Base-by-base conservation (phyloP, 129 eudicot species). In the Helianthus tuberosus region DNA sequence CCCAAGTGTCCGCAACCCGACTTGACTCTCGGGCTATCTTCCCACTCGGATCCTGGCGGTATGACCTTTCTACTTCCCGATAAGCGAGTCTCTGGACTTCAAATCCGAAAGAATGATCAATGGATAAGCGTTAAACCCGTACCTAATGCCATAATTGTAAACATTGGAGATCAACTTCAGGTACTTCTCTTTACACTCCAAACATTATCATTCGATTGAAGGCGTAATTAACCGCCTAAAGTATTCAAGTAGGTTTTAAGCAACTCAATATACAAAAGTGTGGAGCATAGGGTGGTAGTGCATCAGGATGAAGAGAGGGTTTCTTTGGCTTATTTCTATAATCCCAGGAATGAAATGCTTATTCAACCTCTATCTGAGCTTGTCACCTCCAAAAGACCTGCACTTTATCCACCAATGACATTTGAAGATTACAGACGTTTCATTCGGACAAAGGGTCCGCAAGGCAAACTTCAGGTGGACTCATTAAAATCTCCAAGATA, bases 41-140 rank as follows among this genome's bases (percentile, higher is more conserved):
- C 96, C 5, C 97, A 91, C 71, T 91, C 92, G 65, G 97, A 91
- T 47, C 97, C 97, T n/a, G 97, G 97, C 59, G 97, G 97, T 13
- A 44, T 91, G 76, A 84, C 96, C 55, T 53, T 91, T 66, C 79
- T 91, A 44, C 83, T 91, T 4, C 96, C 97, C 1, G 97, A 91
- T 68, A 68, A 75, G 27, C 76, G 83, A 7, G 97, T 91, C n/a
- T 53, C 75, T 0, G 96, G 97, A 32, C 90, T 91, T 17, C 97
- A 91, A 73, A 87, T 91, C 47, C 84, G 84, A 1, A 77, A 75
- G 58, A 72, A 68, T 49, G 69, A 76, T 20, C 75, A 48, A 1
- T 91, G 97, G 97, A 72, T 86, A 8, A 89, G 90, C 0, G 92
- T 91, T 3, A 86, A 81, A 67, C 92, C 96, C 10, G 88, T 79